Base-by-base conservation (phyloP, 2,329 filamentous ascomycete genomes). In the Pestalotiopsis sp. region DNA sequence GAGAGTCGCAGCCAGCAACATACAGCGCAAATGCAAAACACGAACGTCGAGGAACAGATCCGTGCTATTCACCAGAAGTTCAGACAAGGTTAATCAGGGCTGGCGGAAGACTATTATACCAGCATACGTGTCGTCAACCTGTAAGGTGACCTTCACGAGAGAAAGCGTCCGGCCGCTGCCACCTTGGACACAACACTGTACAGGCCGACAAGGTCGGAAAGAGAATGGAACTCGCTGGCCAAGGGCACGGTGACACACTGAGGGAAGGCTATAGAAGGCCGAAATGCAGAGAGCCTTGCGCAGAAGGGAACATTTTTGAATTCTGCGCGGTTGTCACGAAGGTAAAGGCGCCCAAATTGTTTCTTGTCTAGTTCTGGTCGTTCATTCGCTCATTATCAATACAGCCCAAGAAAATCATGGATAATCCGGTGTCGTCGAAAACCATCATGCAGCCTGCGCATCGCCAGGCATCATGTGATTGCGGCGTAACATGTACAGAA, bases 31-130 rank as follows among this genome's bases (percentile, higher is more conserved):
- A 86, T 91, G 82, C 88, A 91, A 76, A 88, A 83, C 66, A 89
- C 92, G 80, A 95, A 94, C 76, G 90, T 97, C 49, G 92, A 96
- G 78, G 94, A 97, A 79, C 94, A 97, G 82, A 93, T 97, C 71
- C 86, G 91, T 14, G 84, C 85, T 3, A 88, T 89, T 56, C 86
- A 89, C 70, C 84, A 88, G 72, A 86, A 84, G 72, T 89, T 88
- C 77, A 79, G 80, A 6, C 80, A 81, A 60, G 81, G 79, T 69
- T 73, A 76, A 64, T 73, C 75, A 68, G 70, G 70, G 4, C 70
- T 70, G 27, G 45, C 17, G 3, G 17, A 9, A 52, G 45, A 52
- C 20, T 4, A 52, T n/a, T 9, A 9, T 23, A n/a, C 6, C 17
- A 52, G 20, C 17, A 52, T 17, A 52, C 11, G 20, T 20, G 4